phyloP scores from a whole-genome alignment of 257 asterid genomes.

The Cordia subcordata region DNA sequence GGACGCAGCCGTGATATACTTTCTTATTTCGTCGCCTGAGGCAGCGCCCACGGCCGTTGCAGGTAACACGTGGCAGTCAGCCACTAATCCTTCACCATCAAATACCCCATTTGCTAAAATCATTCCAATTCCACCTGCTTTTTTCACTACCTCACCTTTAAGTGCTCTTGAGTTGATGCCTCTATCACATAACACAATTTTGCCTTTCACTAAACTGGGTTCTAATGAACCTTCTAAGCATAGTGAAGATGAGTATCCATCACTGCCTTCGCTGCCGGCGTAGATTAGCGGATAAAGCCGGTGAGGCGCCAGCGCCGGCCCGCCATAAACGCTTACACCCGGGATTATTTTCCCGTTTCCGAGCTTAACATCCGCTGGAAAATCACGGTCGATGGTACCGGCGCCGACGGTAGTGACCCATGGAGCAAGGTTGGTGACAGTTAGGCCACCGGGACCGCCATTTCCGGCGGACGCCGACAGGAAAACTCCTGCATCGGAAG shows the following conservation, averaged over 20 bases:
- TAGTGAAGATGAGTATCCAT: conserved; percentile 68
- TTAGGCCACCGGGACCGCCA: conserved; percentile 81
- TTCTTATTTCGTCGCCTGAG: conserved; percentile 60
- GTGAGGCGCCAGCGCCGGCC: conserved; percentile 54
- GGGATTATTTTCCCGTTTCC: conserved; percentile 57
- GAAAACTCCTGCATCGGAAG: conserved; percentile 61
- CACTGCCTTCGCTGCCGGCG: conserved; percentile 81
- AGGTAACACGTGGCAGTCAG: conserved; percentile 81
- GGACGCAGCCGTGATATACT: conserved; percentile 37
- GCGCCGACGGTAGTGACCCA: conserved; percentile 96
- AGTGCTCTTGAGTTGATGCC: conserved; percentile 76
- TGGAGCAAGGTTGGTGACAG: conserved; percentile 83
- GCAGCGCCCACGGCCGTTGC: conserved; percentile 73
- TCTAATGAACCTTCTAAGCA: conserved; percentile 74
- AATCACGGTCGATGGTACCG: conserved; percentile 76
- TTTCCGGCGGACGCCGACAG: conserved; percentile 91
- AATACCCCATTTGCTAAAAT: conserved; percentile 76
- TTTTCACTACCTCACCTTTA: conserved; percentile 83
- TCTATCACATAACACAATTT: conserved; percentile 69
- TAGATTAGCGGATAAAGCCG: conserved; percentile 61
- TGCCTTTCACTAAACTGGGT: conserved; percentile 52
- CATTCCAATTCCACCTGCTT: conserved; percentile 87
- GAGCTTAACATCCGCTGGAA: conserved; percentile 73
- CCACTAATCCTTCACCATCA: conserved; percentile 84
- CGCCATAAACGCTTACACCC: conserved; percentile 74